A percentile compares a stretch with the other conserved stretches of the same genome.
phyloP scores from a whole-genome alignment of 1,284 basidiomycete species.

The Puccinia horiana region DNA sequence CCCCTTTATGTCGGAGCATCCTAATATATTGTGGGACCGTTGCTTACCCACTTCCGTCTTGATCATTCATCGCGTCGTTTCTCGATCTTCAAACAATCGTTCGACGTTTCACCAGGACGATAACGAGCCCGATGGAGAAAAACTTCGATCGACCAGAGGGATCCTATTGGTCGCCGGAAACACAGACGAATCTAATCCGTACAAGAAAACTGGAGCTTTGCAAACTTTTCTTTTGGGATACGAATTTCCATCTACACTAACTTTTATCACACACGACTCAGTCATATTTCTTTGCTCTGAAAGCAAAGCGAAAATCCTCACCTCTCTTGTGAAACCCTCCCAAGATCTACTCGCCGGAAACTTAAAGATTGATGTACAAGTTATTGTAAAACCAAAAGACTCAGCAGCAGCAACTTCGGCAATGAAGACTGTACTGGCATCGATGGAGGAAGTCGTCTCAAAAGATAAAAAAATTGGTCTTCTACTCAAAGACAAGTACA shows the following conservation, averaged over 20 bases:
- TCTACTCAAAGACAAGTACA: constrained; percentile 73
- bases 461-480: constrained; percentile 64
- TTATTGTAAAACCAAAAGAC: constrained; percentile 55
- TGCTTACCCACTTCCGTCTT: not conserved
- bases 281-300: constrained; percentile 81
- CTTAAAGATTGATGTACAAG: constrained; percentile 56
- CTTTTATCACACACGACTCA: constrained; percentile 69
- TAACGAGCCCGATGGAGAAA: constrained; percentile 16
- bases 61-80: not conserved
- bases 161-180: constrained; percentile 30
- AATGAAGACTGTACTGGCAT: constrained; percentile 20
- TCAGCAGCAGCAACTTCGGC: constrained; percentile 10
- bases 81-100: not conserved
- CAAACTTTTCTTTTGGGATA: constrained; percentile 94
- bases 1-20: not conserved
- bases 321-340: not conserved
- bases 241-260: constrained; percentile 89
- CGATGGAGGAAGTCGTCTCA: not conserved
- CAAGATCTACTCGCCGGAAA: not conserved
- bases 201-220: constrained; percentile 15
- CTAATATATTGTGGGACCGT: not conserved
- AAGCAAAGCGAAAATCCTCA: constrained; percentile 71
- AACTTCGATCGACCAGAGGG: not conserved
- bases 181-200: constrained; percentile 22
- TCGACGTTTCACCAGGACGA: constrained; percentile 1